Percentiles rank a stretch among this genome's conserved stretches.
Evolutionary conservation across 306 rosid species (phyloP).

Genomic region (Cucurbita moschata): DNA sequence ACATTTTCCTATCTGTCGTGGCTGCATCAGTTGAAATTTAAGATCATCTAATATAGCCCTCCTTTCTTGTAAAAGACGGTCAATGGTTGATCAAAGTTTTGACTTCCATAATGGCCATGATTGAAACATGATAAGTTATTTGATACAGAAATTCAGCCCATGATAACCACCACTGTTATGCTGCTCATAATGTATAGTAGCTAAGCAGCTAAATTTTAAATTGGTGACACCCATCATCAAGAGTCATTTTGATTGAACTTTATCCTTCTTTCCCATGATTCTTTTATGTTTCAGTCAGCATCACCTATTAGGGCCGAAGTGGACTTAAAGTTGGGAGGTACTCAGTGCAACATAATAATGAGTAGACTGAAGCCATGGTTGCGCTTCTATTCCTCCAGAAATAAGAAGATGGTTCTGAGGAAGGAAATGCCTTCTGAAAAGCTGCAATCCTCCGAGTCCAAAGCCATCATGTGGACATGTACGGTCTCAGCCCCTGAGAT

Average conservation of each 20-base stretch:
- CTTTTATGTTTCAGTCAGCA: slow-evolving; percentile 40
- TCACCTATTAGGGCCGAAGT: slow-evolving; percentile 78
- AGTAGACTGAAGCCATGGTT: slow-evolving; percentile 82
- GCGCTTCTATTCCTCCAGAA: slow-evolving; percentile 50
- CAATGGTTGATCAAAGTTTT: background rate
- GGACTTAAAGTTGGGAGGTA: slow-evolving; percentile 87
- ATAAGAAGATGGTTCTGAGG: slow-evolving; percentile 54
- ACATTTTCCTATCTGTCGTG: background rate
- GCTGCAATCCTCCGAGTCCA: slow-evolving; percentile 43
- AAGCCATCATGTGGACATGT: slow-evolving; percentile 87
- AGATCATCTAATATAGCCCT: background rate
- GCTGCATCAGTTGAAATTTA: background rate
- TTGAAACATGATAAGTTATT: background rate
- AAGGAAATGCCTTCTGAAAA: slow-evolving; percentile 43
- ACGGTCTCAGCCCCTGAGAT: slow-evolving; percentile 96
- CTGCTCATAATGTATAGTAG: background rate
- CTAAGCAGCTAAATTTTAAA: background rate
- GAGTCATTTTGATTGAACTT: slow-evolving; percentile 6
- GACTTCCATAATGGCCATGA: background rate
- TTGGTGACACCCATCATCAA: background rate
- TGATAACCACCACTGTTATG: background rate
- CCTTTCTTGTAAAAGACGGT: background rate
- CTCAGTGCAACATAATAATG: slow-evolving; percentile 71
- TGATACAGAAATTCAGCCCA: background rate
- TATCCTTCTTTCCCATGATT: slow-evolving; percentile 7